Evolutionary conservation across 75 land plant genomes (phyloP).

Genomic region (Ceratopteris richardii): DNA sequence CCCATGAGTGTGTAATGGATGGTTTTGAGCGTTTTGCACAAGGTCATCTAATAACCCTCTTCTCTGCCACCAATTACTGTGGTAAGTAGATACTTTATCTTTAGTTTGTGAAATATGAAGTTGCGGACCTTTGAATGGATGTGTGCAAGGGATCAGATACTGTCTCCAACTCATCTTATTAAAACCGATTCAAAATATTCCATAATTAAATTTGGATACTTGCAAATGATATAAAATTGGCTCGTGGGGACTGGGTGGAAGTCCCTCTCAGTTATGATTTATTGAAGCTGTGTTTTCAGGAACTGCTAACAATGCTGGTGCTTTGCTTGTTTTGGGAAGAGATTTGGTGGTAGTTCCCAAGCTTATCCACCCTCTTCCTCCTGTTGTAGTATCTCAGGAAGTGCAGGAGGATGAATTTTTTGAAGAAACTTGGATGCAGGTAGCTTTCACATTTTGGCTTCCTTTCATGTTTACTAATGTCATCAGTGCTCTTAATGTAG

Average conservation of each 20-base stretch:
- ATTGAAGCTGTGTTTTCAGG: constrained; percentile 12
- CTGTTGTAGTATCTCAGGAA: constrained; percentile 16
- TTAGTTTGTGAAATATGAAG: neutral
- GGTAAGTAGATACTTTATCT: constrained; percentile 5
- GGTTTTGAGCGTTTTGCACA: constrained; percentile 36
- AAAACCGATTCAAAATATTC: too few species aligned
- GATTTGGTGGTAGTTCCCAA: constrained; percentile 28
- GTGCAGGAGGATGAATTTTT: constrained; percentile 9
- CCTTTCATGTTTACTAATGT: neutral
- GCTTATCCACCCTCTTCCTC: constrained; percentile 28
- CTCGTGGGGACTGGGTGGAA: too few species aligned
- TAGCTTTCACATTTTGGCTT: neutral
- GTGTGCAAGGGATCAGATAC: too few species aligned
- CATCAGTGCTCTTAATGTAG: neutral
- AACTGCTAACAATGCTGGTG: constrained; percentile 33
- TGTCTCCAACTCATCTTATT: neutral
- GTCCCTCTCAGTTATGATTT: neutral
- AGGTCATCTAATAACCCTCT: constrained; percentile 26
- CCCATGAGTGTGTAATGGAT: constrained; percentile 36
- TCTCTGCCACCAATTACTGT: constrained; percentile 31
- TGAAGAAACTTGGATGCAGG: constrained; percentile 37
- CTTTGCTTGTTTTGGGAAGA: constrained; percentile 23
- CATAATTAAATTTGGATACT: too few species aligned
- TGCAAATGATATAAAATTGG: too few species aligned
- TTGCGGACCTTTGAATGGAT: too few species aligned